phyloP scores from a whole-genome alignment of 2,329 filamentous ascomycete genomes.

The Thelonectria rubi region DNA sequence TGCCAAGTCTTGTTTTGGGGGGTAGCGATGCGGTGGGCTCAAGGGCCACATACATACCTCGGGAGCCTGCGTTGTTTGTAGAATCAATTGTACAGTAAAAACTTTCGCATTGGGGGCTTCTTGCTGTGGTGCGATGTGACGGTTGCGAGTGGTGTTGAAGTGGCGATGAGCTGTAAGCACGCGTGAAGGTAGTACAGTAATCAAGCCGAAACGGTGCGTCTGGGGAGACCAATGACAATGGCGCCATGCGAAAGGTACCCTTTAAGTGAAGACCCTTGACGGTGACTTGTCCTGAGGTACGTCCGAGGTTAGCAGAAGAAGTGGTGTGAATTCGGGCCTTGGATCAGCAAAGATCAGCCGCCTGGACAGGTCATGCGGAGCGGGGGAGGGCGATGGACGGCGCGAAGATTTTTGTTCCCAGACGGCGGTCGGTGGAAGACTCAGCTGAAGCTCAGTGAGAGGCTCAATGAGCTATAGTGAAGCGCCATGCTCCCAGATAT shows the following conservation, averaged over 20 bases:
- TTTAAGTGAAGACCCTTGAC: not conserved
- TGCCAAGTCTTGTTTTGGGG: slow-evolving; percentile 20
- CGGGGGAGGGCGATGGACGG: not conserved
- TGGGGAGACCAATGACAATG: not conserved
- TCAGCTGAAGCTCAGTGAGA: not conserved
- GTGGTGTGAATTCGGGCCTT: not conserved
- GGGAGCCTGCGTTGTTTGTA: slow-evolving; percentile 21
- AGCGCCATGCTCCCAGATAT: not conserved
- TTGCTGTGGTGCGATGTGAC: not conserved
- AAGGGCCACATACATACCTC: slow-evolving; percentile 9
- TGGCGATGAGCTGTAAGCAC: not conserved
- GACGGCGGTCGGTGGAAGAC: not conserved
- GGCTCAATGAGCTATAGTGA: not conserved
- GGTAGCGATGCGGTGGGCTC: slow-evolving; percentile 26
- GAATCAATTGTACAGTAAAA: slow-evolving; percentile 37
- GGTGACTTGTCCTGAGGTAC: not conserved
- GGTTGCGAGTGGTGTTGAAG: not conserved
- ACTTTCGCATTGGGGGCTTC: not conserved
- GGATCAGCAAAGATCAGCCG: not conserved
- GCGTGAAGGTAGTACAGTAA: not conserved
- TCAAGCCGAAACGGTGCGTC: not conserved
- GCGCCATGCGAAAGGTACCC: not conserved
- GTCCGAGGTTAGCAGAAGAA: not conserved
- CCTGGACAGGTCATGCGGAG: not conserved
- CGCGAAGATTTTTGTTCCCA: not conserved